Evolutionary conservation across 2,329 filamentous ascomycete genomes (phyloP).

Genomic region (Fusarium incarnatum): DNA sequence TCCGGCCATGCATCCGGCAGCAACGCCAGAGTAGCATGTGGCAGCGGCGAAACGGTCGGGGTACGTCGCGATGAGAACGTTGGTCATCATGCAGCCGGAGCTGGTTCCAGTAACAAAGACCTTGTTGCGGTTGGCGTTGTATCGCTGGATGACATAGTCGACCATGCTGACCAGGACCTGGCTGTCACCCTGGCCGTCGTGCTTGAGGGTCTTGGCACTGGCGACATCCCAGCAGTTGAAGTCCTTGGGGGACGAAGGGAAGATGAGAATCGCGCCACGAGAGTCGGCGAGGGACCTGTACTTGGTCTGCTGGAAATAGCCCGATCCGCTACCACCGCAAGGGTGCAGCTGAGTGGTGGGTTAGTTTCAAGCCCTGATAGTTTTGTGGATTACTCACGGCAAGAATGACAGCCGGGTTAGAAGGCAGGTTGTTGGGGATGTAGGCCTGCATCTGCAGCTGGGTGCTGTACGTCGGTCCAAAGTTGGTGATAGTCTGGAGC

Average conservation of each 20-base stretch:
- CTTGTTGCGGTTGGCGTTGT: constrained; percentile 59
- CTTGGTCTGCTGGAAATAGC: constrained; percentile 62
- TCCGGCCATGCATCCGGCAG: constrained; percentile 63
- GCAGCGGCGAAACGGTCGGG: constrained; percentile 66
- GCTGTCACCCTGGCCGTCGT: constrained; percentile 63
- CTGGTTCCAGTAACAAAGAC: constrained; percentile 60
- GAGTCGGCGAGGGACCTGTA: constrained; percentile 66
- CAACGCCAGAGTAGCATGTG: constrained; percentile 63
- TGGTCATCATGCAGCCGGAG: constrained; percentile 47
- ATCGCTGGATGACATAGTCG: constrained; percentile 59
- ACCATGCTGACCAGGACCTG: constrained; percentile 67
- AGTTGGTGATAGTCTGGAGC: constrained; percentile 22
- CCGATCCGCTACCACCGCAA: constrained; percentile 65
- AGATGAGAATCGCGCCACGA: constrained; percentile 67
- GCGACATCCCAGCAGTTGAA: constrained; percentile 71
- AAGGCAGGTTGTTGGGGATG: not conserved
- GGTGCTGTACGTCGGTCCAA: constrained; percentile 7
- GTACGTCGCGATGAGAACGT: constrained; percentile 65
- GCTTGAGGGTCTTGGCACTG: constrained; percentile 61
- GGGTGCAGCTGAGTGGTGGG: constrained; percentile 7
- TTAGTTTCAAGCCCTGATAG: accelerated
- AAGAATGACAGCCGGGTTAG: constrained; percentile 5
- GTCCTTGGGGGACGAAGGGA: constrained; percentile 54
- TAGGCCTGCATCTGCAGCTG: constrained; percentile 11
- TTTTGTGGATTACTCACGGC: not conserved